Conservation (phyloP, 2,329 filamentous ascomycete species). For the Ophiostoma piceae region DNA sequence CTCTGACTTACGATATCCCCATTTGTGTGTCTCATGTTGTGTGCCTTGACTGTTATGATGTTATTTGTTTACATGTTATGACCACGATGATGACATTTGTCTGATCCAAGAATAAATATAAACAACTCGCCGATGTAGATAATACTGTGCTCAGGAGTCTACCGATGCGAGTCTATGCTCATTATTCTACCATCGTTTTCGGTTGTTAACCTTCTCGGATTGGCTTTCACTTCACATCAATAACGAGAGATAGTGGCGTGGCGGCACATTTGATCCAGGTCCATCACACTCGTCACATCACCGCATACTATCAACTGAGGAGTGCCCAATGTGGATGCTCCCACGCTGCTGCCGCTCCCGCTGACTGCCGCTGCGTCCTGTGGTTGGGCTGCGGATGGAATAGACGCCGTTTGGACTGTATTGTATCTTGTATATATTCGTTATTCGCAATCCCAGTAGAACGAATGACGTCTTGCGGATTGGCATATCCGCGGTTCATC, state of each 20-base stretch:
- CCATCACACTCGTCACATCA: background rate
- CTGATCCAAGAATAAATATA: background rate
- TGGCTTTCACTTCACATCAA: background rate
- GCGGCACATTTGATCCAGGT: background rate
- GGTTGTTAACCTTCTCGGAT: background rate
- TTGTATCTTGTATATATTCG: too few relatives aligned
- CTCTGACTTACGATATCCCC: background rate
- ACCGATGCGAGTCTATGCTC: too few relatives aligned
- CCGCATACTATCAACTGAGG: too few relatives aligned
- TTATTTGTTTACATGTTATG: background rate
- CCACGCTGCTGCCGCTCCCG: background rate
- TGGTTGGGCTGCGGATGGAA: conserved; percentile 2
- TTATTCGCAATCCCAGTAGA: too few relatives aligned
- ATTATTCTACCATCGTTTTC: background rate
- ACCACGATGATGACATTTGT: background rate
- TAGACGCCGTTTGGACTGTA: background rate
- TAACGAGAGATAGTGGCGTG: background rate
- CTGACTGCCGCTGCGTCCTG: background rate
- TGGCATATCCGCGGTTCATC: background rate
- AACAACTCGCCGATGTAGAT: background rate
- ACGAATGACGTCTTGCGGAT: too few relatives aligned
- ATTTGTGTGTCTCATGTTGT: conserved; percentile 12
- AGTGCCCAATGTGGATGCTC: conserved; percentile 13
- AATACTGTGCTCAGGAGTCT: too few relatives aligned
- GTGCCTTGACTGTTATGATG: background rate